Conservation (phyloP, 192 early-diverging fungal genomes). For the Linnemannia elongata region DNA sequence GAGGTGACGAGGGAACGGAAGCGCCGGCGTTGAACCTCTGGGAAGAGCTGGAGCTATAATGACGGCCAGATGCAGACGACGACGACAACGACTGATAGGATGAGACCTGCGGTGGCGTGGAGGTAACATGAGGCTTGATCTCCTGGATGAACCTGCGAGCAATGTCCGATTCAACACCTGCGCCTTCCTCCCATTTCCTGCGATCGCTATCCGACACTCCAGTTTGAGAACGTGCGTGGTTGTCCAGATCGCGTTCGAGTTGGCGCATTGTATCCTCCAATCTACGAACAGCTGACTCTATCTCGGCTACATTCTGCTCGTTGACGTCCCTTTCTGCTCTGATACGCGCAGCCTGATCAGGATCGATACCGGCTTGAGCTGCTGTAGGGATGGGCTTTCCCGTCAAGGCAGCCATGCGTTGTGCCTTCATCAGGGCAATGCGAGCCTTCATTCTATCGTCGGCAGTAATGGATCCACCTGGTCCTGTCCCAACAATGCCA, state of each 20-base stretch:
- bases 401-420: constrained; percentile 64
- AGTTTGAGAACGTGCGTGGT: constrained; percentile 37
- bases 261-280: constrained; percentile 58
- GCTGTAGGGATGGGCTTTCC: constrained; percentile 56
- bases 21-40: not conserved
- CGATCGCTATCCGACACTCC: constrained; percentile 33
- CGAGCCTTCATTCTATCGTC: constrained; percentile 67
- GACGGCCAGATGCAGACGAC: constrained; percentile 1
- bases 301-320: constrained; percentile 55
- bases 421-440: constrained; percentile 65
- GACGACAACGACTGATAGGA: constrained; percentile 15
- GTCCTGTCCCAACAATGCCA: constrained; percentile 65
- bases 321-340: constrained; percentile 59
- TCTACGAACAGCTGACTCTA: constrained; percentile 61
- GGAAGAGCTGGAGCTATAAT: not conserved
- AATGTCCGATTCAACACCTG: constrained; percentile 59
- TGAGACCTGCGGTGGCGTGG: not conserved
- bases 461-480: constrained; percentile 65
- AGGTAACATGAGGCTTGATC: constrained; percentile 28
- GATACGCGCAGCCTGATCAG: constrained; percentile 58
- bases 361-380: constrained; percentile 51
- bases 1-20: constrained; percentile 12
- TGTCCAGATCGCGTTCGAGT: constrained; percentile 54
- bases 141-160: constrained; percentile 62
- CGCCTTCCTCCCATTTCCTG: constrained; percentile 62